These are phyloP conservation scores for Ettlia oleoabundans DNA, from an alignment of 139 green algal species.

Conservation along the genomic window DNA sequence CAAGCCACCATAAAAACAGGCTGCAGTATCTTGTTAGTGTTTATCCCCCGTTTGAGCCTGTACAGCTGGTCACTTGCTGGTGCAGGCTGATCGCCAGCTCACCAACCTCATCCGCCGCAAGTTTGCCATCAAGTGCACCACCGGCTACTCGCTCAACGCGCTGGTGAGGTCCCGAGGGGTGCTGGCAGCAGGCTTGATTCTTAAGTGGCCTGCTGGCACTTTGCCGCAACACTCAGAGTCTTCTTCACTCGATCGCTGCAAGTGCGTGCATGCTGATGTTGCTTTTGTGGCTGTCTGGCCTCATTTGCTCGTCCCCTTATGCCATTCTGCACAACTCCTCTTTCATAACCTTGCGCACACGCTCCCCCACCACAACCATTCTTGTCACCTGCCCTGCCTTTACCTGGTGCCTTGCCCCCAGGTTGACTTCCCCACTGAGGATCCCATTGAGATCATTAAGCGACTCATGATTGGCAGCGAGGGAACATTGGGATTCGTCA, in stretches of 20 bases:
- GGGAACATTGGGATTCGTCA: constrained; percentile 95
- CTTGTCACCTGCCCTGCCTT: background rate
- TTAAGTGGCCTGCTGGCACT: no score
- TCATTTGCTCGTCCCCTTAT: no score
- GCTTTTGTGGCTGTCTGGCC: no score
- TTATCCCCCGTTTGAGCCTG: no score
- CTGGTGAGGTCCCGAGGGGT: constrained; percentile 63
- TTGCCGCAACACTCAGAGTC: no score
- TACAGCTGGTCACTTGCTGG: no score
- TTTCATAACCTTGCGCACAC: background rate
- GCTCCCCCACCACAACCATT: no score
- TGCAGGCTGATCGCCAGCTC: constrained; percentile 86
- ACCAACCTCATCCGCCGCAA: constrained; percentile 92
- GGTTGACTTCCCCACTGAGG: constrained; percentile 62
- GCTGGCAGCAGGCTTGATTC: background rate
- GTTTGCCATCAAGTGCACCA: constrained; percentile 99
- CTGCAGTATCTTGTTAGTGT: no score
- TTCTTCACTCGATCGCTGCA: no score
- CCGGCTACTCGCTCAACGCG: constrained; percentile 90
- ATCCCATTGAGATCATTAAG: constrained; percentile 98
- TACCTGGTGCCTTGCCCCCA: background rate
- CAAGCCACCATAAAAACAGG: no score
- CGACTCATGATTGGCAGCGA: constrained; percentile 93
- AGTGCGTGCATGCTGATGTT: no score
- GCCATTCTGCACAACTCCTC: no score